Percentiles rank a stretch among this genome's conserved stretches.
Conservation (phyloP, 2,329 filamentous ascomycete species). For the Ophiocordyceps robertsii region DNA sequence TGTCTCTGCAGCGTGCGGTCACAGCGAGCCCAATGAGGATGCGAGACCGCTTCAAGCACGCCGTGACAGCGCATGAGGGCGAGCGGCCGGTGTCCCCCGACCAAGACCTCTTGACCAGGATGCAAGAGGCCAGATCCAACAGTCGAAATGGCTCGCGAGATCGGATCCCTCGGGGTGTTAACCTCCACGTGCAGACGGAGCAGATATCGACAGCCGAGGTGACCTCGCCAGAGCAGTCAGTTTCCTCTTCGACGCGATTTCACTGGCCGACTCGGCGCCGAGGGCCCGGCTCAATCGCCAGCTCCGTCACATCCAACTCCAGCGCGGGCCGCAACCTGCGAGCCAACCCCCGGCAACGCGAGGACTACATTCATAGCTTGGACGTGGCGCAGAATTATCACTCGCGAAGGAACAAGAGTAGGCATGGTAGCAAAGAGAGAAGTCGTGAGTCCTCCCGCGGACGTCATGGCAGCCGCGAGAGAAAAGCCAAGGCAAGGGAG, state of each 20-base stretch:
- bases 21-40: constrained; percentile 56
- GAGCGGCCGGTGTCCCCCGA: constrained; percentile 47
- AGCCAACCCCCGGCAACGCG: constrained; percentile 46
- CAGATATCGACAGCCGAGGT: constrained; percentile 36
- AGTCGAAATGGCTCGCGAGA: constrained; percentile 61
- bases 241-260: constrained; percentile 36
- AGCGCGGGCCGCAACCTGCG: constrained; percentile 37
- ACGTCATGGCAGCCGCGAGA: constrained; percentile 34
- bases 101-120: constrained; percentile 47
- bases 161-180: constrained; percentile 59
- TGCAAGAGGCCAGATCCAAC: constrained; percentile 41
- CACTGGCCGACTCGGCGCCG: constrained; percentile 41
- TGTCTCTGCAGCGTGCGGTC: constrained; percentile 47
- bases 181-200: constrained; percentile 50
- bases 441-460: constrained; percentile 26
- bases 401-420: constrained; percentile 38
- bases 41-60: constrained; percentile 28
- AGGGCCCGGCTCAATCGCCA: constrained; percentile 40
- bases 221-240: constrained; percentile 43
- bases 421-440: constrained; percentile 39
- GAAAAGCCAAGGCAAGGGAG: constrained; percentile 42
- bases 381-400: constrained; percentile 62
- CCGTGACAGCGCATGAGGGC: constrained; percentile 16
- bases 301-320: constrained; percentile 43
- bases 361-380: constrained; percentile 77